Evolutionary conservation across 75 land plant genomes (phyloP).

Genomic region (Isoetes taiwanensis): DNA sequence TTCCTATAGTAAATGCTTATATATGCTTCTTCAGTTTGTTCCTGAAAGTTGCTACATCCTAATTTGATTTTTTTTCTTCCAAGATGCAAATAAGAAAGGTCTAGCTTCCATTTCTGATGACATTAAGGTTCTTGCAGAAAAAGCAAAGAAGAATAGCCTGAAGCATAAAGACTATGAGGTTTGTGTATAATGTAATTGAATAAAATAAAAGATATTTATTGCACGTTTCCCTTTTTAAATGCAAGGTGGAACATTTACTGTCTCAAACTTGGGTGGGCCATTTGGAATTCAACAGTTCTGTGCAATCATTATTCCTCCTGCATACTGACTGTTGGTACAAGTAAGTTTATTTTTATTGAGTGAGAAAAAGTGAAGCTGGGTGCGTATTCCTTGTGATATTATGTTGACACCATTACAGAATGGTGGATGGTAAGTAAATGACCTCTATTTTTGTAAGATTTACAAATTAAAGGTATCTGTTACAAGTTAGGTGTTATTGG

Average conservation of each 20-base stretch:
- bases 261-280: conserved; percentile 5
- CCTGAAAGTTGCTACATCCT: too few relatives aligned
- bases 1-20: neutral
- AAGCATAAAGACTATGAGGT: neutral
- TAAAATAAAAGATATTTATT: neutral
- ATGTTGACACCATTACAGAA: too few relatives aligned
- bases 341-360: too few relatives aligned
- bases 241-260: conserved; percentile 1
- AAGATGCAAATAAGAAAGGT: conserved; percentile 6
- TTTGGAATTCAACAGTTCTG: conserved; percentile 2
- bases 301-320: conserved; percentile 5
- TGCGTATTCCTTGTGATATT: too few relatives aligned
- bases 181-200: neutral
- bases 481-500: neutral
- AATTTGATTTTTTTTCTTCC: too few relatives aligned
- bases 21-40: too few relatives aligned
- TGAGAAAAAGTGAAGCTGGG: too few relatives aligned
- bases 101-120: neutral
- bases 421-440: neutral
- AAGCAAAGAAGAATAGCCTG: neutral
- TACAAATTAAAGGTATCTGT: neutral
- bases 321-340: conserved; percentile 4
- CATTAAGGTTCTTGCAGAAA: neutral
- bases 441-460: neutral
- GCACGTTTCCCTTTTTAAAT: neutral